These are phyloP conservation scores for Magnolia officinalis DNA, from an alignment of 164 flowering plant genomes.

Conservation along the genomic window DNA sequence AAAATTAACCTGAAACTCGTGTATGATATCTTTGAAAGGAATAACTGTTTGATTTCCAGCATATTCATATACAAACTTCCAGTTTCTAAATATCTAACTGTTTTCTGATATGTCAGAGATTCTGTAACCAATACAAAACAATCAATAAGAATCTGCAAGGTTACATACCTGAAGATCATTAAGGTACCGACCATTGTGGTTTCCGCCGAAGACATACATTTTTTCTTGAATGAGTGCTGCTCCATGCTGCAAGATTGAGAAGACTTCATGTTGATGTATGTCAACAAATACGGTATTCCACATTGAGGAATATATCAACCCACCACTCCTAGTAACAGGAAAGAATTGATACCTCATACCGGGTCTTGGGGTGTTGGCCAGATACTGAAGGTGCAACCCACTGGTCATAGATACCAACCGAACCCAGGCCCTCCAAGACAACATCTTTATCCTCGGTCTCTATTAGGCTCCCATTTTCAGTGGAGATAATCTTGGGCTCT, in stretches of 20 bases:
- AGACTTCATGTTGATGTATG: background rate
- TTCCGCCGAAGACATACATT: slow-evolving; percentile 96
- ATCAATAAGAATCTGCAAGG: background rate
- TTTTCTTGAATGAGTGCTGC: slow-evolving; percentile 85
- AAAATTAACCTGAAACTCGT: too few relatives aligned
- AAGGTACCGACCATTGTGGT: slow-evolving; percentile 97
- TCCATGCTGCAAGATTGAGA: slow-evolving; percentile 63
- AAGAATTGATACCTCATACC: slow-evolving; percentile 74
- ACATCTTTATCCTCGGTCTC: slow-evolving; percentile 91
- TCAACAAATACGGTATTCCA: background rate
- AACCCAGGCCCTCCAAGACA: slow-evolving; percentile 65
- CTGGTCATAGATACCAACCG: slow-evolving; percentile 78
- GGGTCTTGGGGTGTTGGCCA: slow-evolving; percentile 81
- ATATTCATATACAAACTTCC: background rate
- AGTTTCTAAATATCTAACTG: background rate
- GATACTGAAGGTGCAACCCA: slow-evolving; percentile 83
- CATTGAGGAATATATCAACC: background rate
- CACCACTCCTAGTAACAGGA: slow-evolving; percentile 3
- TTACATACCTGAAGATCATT: slow-evolving; percentile 85
- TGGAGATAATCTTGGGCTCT: slow-evolving; percentile 61
- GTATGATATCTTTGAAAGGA: too few relatives aligned
- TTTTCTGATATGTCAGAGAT: background rate
- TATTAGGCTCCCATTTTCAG: slow-evolving; percentile 57
- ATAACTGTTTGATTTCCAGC: too few relatives aligned
- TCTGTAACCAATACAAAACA: background rate